Evolutionary conservation across 2,329 filamentous ascomycete species (phyloP), one percentile per base, ranked within the genome.

Genomic region (Apiospora pterosperma): DNA sequence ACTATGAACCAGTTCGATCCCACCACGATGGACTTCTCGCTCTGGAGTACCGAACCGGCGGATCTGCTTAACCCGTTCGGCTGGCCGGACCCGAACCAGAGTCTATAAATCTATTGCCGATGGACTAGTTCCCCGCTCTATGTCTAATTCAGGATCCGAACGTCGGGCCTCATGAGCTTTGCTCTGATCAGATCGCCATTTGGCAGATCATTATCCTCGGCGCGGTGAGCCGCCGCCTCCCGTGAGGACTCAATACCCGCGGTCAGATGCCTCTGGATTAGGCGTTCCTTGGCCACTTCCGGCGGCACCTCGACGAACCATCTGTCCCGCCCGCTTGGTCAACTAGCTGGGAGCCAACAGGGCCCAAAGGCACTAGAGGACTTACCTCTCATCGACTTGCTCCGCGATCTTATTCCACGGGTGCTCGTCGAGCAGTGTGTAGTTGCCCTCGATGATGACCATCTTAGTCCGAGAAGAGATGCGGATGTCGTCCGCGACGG

Each of bases 401-500:
- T 64, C 14, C 63, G 64, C 63, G 66, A 64, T 65, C 23, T 59
- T 36, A 4, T 28, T 76, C 82, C 82, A 85, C 16, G 81, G 81
- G 58, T 76, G 73, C 64, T 79, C 77, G 66, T 83, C 72, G 36
- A 82, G 70, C 62, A 81, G 78, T 2, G 81, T 73, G 72, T 85
- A 85, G 65, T 83, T 82, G 1, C 83, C 83, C 67, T 85, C 83
- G 44, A 85, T 78, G 39, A 85, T 78, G n/a, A 84, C 71, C n/a
- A 83, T 75, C 59, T 77, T 82, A 78, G 64, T 78, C 71, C 63
- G 78, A 74, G 66, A 84, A 14, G 71, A 67, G 8, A 74, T 69
- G 8, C n/a, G 34, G 62, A 70, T 73, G 36, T 63, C 67, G 28
- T 69, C 64, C n/a, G 62, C 48, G 1, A 73, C 79, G 0, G 82